A percentile compares a stretch with the other conserved stretches of the same genome.
phyloP scores from a whole-genome alignment of 2,329 filamentous ascomycete genomes.

The Pyricularia pennisetigena region DNA sequence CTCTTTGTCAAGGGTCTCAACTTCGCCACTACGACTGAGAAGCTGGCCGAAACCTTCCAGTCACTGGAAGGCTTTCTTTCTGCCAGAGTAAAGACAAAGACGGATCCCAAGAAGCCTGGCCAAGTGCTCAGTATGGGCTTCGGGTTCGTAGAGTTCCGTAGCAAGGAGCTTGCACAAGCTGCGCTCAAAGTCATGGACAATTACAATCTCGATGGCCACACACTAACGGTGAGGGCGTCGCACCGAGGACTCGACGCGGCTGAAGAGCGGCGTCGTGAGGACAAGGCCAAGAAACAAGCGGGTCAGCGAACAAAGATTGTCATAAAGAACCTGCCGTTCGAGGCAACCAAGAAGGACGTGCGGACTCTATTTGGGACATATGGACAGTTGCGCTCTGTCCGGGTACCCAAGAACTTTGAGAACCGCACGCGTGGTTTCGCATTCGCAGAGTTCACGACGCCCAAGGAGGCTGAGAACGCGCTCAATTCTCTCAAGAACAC shows the following conservation, averaged over 20 bases:
- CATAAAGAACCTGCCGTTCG: conserved; percentile 97
- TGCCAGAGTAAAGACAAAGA: conserved; percentile 85
- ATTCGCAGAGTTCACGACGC: conserved; percentile 90
- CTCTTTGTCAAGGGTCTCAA: conserved; percentile 91
- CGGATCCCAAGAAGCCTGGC: conserved; percentile 81
- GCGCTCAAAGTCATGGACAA: conserved; percentile 84
- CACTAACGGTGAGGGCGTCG: conserved; percentile 74
- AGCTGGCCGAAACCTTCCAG: conserved; percentile 67
- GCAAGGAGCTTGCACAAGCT: conserved; percentile 66
- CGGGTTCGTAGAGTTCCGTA: conserved; percentile 84
- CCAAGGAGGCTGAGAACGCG: conserved; percentile 79
- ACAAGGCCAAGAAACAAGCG: conserved; percentile 71
- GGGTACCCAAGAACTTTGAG: conserved; percentile 93
- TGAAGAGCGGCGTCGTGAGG: conserved; percentile 74
- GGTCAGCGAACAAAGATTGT: conserved; percentile 81
- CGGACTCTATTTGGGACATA: conserved; percentile 78
- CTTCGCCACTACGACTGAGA: conserved; percentile 74
- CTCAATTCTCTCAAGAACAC: conserved; percentile 87
- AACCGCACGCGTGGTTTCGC: conserved; percentile 83
- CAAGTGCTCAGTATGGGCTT: conserved; percentile 94
- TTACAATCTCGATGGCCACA: conserved; percentile 76
- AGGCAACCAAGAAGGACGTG: conserved; percentile 88
- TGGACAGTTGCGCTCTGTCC: conserved; percentile 83
- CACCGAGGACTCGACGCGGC: conserved; percentile 82
- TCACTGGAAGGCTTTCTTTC: conserved; percentile 81